Evolutionary conservation across 805 yeast species (phyloP).

Genomic region (Suhomyces kilbournensis): DNA sequence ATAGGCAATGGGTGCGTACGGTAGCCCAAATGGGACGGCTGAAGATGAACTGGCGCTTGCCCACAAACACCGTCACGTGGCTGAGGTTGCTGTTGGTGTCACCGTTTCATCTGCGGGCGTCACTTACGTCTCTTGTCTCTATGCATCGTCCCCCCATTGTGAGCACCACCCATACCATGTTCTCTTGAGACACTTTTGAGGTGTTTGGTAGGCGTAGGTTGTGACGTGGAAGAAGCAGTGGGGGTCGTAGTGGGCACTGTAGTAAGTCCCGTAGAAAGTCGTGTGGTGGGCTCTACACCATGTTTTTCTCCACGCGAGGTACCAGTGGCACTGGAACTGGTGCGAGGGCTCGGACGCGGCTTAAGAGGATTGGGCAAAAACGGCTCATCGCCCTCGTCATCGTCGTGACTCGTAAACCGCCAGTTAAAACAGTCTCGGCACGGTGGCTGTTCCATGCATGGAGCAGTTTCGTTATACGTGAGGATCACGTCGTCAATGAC

Average conservation of each 20-base stretch:
- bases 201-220: slow-evolving; percentile 17
- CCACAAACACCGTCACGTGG: background rate
- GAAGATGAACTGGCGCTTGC: background rate
- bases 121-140: slow-evolving; percentile 4
- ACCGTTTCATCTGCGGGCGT: slow-evolving; percentile 5
- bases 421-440: slow-evolving; percentile 90
- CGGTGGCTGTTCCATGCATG: slow-evolving; percentile 71
- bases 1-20: background rate
- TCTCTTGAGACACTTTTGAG: slow-evolving; percentile 49
- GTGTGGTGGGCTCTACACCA: background rate
- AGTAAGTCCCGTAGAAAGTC: background rate
- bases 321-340: background rate
- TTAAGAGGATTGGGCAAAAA: slow-evolving; percentile 35
- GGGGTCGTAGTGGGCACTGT: background rate
- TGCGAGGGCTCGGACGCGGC: slow-evolving; percentile 14
- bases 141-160: slow-evolving; percentile 41
- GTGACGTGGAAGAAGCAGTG: background rate
- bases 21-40: background rate
- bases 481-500: slow-evolving; percentile 79
- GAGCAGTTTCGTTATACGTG: slow-evolving; percentile 73
- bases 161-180: slow-evolving; percentile 69
- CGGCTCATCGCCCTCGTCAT: slow-evolving; percentile 37
- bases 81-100: background rate
- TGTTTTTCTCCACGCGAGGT: background rate
- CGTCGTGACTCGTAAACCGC: slow-evolving; percentile 62